A percentile compares a stretch with the other conserved stretches of the same genome.
These are phyloP conservation scores for Hortaea sp. DNA, from an alignment of 2,329 filamentous ascomycete genomes.

Conservation along the genomic window DNA sequence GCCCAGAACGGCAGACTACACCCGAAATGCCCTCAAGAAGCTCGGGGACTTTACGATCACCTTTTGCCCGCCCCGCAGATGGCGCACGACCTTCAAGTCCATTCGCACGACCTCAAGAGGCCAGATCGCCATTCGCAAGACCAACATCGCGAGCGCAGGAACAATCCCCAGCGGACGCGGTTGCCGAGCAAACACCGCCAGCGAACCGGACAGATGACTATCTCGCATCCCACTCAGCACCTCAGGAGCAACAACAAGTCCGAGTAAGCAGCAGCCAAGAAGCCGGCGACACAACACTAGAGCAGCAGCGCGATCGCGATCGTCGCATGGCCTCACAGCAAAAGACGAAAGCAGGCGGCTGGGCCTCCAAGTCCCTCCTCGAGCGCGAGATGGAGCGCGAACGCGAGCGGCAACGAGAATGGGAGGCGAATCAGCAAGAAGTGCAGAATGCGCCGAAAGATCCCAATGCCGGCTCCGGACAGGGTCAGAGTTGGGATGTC, in stretches of 20 bases:
- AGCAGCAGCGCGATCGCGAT: slow-evolving; percentile 51
- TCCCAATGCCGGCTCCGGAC: slow-evolving; percentile 51
- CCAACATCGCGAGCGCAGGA: no score
- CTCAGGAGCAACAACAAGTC: slow-evolving; percentile 34
- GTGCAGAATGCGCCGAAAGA: slow-evolving; percentile 45
- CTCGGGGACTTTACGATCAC: background rate
- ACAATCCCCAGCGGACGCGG: background rate
- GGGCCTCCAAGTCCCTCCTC: slow-evolving; percentile 57
- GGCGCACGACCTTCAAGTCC: background rate
- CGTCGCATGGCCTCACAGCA: slow-evolving; percentile 49
- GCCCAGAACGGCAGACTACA: background rate
- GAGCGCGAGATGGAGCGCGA: slow-evolving; percentile 76
- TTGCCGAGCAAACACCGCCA: background rate
- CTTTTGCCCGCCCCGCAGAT: background rate
- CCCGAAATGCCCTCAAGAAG: background rate
- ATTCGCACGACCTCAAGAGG: background rate
- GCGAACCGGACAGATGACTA: slow-evolving; percentile 45
- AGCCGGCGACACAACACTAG: slow-evolving; percentile 23
- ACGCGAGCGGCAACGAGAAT: slow-evolving; percentile 64
- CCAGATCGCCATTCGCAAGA: no score
- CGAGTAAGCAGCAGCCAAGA: slow-evolving; percentile 39
- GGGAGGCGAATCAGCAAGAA: slow-evolving; percentile 63
- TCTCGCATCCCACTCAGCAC: slow-evolving; percentile 42
- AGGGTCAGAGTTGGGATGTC: slow-evolving; percentile 62
- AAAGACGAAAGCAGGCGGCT: slow-evolving; percentile 52